Percentiles rank a stretch among this genome's conserved stretches.
Evolutionary conservation across 2,329 filamentous ascomycete species (phyloP).

Genomic region (Lojkania enalia): DNA sequence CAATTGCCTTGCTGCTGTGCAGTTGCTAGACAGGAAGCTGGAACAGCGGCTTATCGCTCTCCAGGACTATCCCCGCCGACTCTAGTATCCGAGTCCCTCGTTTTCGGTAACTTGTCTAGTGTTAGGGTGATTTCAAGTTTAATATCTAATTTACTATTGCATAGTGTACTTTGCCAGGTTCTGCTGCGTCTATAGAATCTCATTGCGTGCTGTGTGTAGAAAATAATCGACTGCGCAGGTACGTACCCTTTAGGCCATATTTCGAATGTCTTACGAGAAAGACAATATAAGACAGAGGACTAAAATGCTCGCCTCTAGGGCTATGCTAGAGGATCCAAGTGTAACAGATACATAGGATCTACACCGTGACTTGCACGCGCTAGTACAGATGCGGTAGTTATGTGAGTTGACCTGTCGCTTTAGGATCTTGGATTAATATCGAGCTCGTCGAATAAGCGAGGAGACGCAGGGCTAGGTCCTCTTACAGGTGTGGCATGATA

Average conservation of each 20-base stretch:
- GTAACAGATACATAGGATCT: neutral
- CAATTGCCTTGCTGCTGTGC: slow-evolving; percentile 4
- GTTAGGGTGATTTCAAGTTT: no score
- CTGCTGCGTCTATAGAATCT: no score
- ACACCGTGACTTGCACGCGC: neutral
- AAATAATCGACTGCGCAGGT: neutral
- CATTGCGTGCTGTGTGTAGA: slow-evolving; percentile 3
- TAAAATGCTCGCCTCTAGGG: neutral
- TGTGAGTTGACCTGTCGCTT: slow-evolving; percentile 1
- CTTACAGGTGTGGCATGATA: neutral
- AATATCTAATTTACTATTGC: no score
- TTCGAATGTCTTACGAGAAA: neutral
- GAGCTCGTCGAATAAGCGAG: neutral
- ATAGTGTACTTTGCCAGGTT: no score
- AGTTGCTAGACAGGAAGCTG: slow-evolving; percentile 24
- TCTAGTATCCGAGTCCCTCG: no score
- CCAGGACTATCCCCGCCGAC: neutral
- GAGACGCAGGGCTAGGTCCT: neutral
- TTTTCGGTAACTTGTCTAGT: no score
- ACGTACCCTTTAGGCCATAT: neutral
- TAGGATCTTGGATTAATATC: neutral
- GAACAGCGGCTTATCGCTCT: slow-evolving; percentile 5
- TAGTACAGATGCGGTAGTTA: neutral
- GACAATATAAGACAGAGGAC: neutral
- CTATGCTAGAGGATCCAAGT: neutral